Base-by-base conservation (phyloP, 1,284 basidiomycete species). In the Serendipita sp. region DNA sequence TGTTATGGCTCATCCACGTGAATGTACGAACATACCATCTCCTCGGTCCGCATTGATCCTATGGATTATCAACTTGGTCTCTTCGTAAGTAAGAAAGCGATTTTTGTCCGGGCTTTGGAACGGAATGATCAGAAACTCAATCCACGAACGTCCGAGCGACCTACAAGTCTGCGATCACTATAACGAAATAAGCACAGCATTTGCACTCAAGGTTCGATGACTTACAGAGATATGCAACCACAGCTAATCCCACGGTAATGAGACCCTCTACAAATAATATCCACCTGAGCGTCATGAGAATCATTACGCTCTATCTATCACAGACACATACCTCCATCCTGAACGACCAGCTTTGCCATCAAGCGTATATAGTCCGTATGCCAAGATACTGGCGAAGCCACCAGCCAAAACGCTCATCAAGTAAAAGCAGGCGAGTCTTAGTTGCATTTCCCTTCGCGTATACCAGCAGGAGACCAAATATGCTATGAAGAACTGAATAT, bases 391-490 rank as follows among this genome's bases (percentile, higher is more conserved):
- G 62, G 72, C 72, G 71, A 76, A 73, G 1, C 75, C 75, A 26
- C 64, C 65, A 6, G 61, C 55, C 63, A 66, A 67, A 55, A 64
- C 64, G 3, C 65, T 67, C 47, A 64, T 61, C 43, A 74, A 70
- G 70, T 77, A 77, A 70, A 77, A 77, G 44, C 69, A 65, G 4
- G 72, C 71, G 64, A 74, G 67, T 26, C 74, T 69, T 35, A 67
- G 67, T 58, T 75, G 74, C 61, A 74, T 73, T 67, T 76, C 73
- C 62, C 70, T 70, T 10, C 77, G 73, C 0, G 74, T 73, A 68
- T 78, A 78, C 76, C 76, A 78, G 43, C 70, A 72, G 3, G 73
- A 71, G 64, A 77, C 71, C n/a, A 78, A 69, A 69, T 71, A 75
- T 1, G 74, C 72, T 60, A 70, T 71, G 8, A 68, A 69, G 6